These are phyloP conservation scores for Ophiognomonia clavigignenti-juglandacearum DNA, from an alignment of 2,329 filamentous ascomycete species.

Conservation along the genomic window DNA sequence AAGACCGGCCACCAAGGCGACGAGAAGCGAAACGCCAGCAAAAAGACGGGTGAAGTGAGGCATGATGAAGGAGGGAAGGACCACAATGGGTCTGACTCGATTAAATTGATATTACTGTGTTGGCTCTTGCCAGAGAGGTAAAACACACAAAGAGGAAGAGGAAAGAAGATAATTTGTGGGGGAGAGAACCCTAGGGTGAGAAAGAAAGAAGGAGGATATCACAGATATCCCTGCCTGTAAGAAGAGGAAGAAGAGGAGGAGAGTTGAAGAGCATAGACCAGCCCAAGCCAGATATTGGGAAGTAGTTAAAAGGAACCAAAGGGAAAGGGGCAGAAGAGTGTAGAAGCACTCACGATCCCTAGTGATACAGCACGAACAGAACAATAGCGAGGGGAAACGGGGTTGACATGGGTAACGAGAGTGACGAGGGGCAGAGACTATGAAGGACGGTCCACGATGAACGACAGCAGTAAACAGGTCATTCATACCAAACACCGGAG, in stretches of 20 bases:
- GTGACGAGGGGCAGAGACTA: too few relatives aligned
- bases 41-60: slow-evolving; percentile 4
- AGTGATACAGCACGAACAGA: background rate
- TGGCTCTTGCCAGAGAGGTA: background rate
- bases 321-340: background rate
- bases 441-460: too few relatives aligned
- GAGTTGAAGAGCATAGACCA: too few relatives aligned
- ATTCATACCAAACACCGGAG: too few relatives aligned
- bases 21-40: slow-evolving; percentile 10
- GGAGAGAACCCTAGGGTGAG: background rate
- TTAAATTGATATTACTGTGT: too few relatives aligned
- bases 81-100: background rate
- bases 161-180: background rate
- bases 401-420: too few relatives aligned
- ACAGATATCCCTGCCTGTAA: background rate
- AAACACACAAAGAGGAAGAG: background rate
- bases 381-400: background rate
- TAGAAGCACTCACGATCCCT: background rate
- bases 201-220: background rate
- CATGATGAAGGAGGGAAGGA: background rate
- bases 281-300: too few relatives aligned
- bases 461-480: too few relatives aligned
- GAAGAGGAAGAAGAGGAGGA: slow-evolving; percentile 2
- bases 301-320: too few relatives aligned
- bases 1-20: slow-evolving; percentile 4